phyloP scores from a whole-genome alignment of 1,284 basidiomycete genomes.

The Cryptococcus sp. region DNA sequence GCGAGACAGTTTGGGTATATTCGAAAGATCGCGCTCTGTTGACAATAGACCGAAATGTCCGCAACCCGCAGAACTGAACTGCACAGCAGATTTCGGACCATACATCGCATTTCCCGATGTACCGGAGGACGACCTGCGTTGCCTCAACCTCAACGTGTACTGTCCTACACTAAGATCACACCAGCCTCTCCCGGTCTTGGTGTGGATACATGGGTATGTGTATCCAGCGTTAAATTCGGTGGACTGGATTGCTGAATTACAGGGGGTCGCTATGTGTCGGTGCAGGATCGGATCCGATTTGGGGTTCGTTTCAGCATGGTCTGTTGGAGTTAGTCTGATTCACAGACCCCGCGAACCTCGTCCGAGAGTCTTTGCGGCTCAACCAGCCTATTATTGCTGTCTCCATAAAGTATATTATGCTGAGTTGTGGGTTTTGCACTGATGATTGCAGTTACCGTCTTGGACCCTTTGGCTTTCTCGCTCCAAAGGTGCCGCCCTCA shows the following conservation, averaged over 20 bases:
- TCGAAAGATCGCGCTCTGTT: no score
- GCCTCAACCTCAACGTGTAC: conserved; percentile 10
- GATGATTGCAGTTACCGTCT: conserved; percentile 8
- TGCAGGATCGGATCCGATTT: conserved; percentile 11
- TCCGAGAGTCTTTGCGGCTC: background rate
- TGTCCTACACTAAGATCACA: background rate
- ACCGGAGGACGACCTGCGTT: conserved; percentile 9
- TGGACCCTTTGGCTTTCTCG: conserved; percentile 11
- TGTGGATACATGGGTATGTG: conserved; percentile 14
- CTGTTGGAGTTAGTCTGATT: background rate
- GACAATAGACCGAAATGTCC: conserved; percentile 13
- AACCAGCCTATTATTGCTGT: conserved; percentile 6
- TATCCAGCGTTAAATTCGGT: background rate
- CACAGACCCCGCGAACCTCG: conserved; percentile 7
- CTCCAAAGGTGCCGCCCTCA: background rate
- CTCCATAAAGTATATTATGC: conserved; percentile 6
- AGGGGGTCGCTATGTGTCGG: conserved; percentile 8
- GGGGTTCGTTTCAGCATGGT: conserved; percentile 3
- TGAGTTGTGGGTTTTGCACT: background rate
- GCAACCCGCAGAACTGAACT: conserved; percentile 5
- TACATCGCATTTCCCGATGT: conserved; percentile 4
- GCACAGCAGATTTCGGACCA: conserved; percentile 11
- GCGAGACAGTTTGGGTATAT: no score
- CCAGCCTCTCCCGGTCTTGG: conserved; percentile 7
- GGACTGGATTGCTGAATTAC: background rate